Base-by-base conservation (phyloP, 225 moss, liverwort and hornwort genomes). In the Sphagnum tenellum region DNA sequence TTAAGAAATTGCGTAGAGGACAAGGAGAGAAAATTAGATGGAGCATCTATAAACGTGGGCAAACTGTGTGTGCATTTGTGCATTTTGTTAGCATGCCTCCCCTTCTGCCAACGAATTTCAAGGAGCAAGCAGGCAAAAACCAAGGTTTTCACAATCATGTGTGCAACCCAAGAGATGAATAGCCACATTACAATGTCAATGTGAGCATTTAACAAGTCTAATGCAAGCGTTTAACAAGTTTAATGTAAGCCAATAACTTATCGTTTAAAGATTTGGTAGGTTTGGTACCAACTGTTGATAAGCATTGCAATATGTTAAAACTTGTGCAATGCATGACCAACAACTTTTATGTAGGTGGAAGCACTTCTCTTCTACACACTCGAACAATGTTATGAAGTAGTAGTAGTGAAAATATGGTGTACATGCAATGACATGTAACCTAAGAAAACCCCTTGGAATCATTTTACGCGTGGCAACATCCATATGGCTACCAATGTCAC, bases 371-470 rank as follows among this genome's bases (percentile, higher is more conserved):
- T 9, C 7, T 48, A 11, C 64, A 64, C 50, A 48, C 64, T 2
- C 49, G 64, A 49, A 64, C 64, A 64, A 64, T 49, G 12, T 13
- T 64, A 14, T 64, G 47, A 47, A 49, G 64, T 5, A 64, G 48
- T 50, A n/a, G n/a, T n/a, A 49, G 64, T 49, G 64, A 64, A 13
- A 49, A 64, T 64, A 64, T 49, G n/a, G n/a, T n/a, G 64, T 64
- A 5, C 64, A 49, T 47, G 64, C 49, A 9, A 64, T 64, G 64
- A 64, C 46, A 9, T 49, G 64, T 6, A 64, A 64, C 51, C 64
- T 49, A 14, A 49, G 64, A 9, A 49, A 64, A n/a, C 64, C 64
- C 12, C 64, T 47, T 64, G 64, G 64, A 4, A 14, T 48, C 13
- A 49, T 64, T 12, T 13, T 64, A n/a, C 47, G 64, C 51, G 64